A percentile compares a stretch with the other conserved stretches of the same genome.
phyloP scores from a whole-genome alignment of 257 asterid species.

The Solanum clarkiae region DNA sequence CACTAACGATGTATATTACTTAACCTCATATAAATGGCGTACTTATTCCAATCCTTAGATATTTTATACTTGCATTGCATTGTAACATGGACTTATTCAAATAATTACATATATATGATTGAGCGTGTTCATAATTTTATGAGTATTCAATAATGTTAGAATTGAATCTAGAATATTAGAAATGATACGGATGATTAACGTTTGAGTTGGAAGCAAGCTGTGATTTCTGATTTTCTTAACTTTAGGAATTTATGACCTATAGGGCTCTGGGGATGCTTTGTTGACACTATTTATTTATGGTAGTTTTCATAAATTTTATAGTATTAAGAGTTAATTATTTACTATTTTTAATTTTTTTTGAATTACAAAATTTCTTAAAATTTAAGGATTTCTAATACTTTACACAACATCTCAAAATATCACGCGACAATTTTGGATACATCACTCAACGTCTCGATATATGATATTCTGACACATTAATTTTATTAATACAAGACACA shows the following conservation, averaged over 20 bases:
- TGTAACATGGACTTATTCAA: neutral
- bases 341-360: too few relatives aligned
- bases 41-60: neutral
- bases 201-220: conserved; percentile 6
- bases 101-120: neutral
- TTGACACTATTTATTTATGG: neutral
- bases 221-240: conserved; percentile 5
- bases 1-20: neutral
- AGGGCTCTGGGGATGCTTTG: neutral
- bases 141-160: neutral
- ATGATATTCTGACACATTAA: too few relatives aligned
- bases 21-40: neutral
- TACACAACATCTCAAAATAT: too few relatives aligned
- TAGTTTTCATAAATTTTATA: too few relatives aligned
- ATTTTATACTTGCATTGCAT: neutral
- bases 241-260: neutral
- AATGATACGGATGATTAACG: neutral
- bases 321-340: too few relatives aligned
- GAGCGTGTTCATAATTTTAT: neutral
- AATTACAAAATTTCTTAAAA: too few relatives aligned
- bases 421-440: too few relatives aligned
- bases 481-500: too few relatives aligned
- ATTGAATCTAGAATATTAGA: neutral
- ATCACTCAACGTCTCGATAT: too few relatives aligned
- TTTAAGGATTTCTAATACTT: too few relatives aligned